Base-by-base conservation (phyloP, 495 filamentous ascomycete genomes). In the Haplographium delicatum region DNA sequence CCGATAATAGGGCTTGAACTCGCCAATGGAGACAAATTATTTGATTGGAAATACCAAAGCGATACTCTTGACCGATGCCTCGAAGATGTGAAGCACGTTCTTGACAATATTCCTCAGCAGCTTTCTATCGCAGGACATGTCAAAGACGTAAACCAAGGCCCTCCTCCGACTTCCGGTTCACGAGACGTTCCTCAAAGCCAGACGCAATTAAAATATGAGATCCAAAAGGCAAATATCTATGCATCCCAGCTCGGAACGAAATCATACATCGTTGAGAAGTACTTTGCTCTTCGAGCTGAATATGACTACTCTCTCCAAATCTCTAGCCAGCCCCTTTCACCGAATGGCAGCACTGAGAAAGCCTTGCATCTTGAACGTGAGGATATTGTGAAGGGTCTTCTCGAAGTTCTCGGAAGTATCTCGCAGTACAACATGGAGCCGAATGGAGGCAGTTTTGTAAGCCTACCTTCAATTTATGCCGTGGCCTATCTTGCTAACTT, bases 181-280 rank as follows among this genome's bases (percentile, higher is more conserved):
- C 51, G 47, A 34, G 37, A 60, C 39, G 44, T 48, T 19, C 49
- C 56, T 7, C 56, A 59, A n/a, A 25, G 27, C 13, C 38, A 47
- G 13, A 48, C 53, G 44, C 19, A 28, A 6, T 9, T 89, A 2
- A 87, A 91, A 50, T 85, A 77, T 43, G 87, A 93, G 58, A 90
- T 94, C 19, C 88, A 94, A 60, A 94, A 90, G 59, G 84, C 85
- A 16, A 91, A 94, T 57, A 85, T 95, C 20, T 85, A 89, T 53
- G 79, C 80, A 5, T 86, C 79, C 37, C 82, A 88, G 56, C 69
- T 95, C 1, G 78, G 77, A 3, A 89, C 86, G 1, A 76, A 88
- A 18, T 88, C 84, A 0, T 89, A 83, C 58, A 74, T 88, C n/a
- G 83, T 91, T 1, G 86, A 94, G 54, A 87, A 86, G 57, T 93